Base-by-base conservation (phyloP, 129 eudicot species). In the Ambrosia trifida region DNA sequence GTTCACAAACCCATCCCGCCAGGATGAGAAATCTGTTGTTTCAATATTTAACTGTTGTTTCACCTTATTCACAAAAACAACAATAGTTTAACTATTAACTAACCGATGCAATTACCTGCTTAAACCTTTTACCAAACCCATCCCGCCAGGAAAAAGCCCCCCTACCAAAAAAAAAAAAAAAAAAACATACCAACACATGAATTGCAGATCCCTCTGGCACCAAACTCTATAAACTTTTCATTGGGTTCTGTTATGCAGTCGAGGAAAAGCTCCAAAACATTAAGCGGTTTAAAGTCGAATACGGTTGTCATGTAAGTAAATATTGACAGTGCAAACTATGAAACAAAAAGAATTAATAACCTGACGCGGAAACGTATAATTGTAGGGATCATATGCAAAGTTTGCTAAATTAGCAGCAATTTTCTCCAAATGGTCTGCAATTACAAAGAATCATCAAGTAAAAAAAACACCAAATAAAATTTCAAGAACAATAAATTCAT, bases 171-270 rank as follows among this genome's bases (percentile, higher is more conserved):
- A n/a, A n/a, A n/a, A n/a, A n/a, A n/a, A n/a, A n/a, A n/a, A n/a
- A n/a, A n/a, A 5, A 46, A 44, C 81, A 50, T 83, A 90, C 97
- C 97, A 77, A 77, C 88, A 79, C 87, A 84, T 1, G 97, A 80
- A 79, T 94, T 94, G 84, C 97, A 94, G 72, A 94, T 80, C 50
- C 99, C 99, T 6, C 96, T 97, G n/a, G 83, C 69, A 41, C 95
- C 99, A 66, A 94, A 94, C 82, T 94, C 98, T 47, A 89, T 84
- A 56, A 94, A 95, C 75, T 72, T 81, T 78, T 94, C 98, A 75
- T 84, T 89, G 75, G 96, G 89, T 87, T 90, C 99, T 6, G 99
- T 87, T 46, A 90, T 70, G 89, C 97, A 94, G 85, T 94, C 99
- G 65, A 94, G 83, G 73, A 94, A 94, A 62, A 94, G 96, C 77